Evolutionary conservation across 306 rosid species (phyloP), one percentile per base, ranked within the genome.

Genomic region (Betula pendula): DNA sequence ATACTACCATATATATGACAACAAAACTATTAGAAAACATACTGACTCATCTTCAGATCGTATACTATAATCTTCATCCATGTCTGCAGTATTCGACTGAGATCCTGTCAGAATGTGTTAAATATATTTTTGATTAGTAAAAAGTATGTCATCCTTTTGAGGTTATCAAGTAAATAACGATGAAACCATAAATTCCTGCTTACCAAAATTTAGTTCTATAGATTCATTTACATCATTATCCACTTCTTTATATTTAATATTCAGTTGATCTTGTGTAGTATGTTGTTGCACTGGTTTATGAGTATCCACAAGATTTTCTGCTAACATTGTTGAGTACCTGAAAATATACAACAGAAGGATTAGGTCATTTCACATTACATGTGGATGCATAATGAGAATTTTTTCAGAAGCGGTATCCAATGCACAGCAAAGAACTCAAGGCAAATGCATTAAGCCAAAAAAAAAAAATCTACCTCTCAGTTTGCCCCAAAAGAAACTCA

Each of bases 251-350:
- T 35, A 76, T 77, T 85, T 78, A 53, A 75, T 75, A 78, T 84
- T 82, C 51, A 8, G 33, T 48, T 53, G 83, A 75, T 81, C 85
- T 81, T 82, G 87, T 19, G 85, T 51, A 40, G 86, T 69, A 71
- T 58, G 67, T 69, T 85, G 84, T 79, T 81, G 90, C 29, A 68
- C 84, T 76, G 96, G 87, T 84, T 91, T 90, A 85, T 60, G 29
- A 69, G 83, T 33, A 73, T 95, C 98, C 77, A 87, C 93, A 10
- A 95, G 98, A 90, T 95, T 95, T 82, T 95, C 97, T 8, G 98
- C 98, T 84, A 95, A 85, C 98, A 95, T 92, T 68, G 97, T 90
- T 50, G 98, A 95, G 85, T 95, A 95, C 90, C 98, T 95, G 79
- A 79, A 79, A 80, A 71, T 76, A 84, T 51, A 75, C 68, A 31